These are phyloP conservation scores for Colletotrichum camelliae DNA, from an alignment of 2,329 filamentous ascomycete species.

Conservation along the genomic window DNA sequence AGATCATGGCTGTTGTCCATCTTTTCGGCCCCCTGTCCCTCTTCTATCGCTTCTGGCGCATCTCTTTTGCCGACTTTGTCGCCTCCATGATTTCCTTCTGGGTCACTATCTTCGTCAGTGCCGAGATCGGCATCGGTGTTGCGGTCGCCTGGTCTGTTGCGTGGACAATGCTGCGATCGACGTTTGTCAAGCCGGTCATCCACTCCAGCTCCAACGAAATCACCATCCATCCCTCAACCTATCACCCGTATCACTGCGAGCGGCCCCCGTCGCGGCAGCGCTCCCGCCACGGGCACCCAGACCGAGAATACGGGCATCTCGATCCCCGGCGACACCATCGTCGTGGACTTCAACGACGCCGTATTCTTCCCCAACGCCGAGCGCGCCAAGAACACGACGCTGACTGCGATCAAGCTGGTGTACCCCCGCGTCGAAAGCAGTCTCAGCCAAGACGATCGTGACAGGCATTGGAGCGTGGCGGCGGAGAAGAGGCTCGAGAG, in stretches of 20 bases:
- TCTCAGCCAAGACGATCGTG: constrained; percentile 34
- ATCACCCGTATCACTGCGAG: constrained; percentile 41
- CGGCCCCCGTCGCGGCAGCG: constrained; percentile 28
- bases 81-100: constrained; percentile 69
- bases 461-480: constrained; percentile 61
- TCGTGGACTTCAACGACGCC: constrained; percentile 62
- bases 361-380: constrained; percentile 69
- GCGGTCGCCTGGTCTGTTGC: constrained; percentile 69
- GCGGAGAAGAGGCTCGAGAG: constrained; percentile 51
- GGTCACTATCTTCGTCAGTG: constrained; percentile 66
- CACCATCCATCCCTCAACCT: constrained; percentile 39
- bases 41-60: constrained; percentile 71
- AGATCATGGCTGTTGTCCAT: constrained; percentile 19
- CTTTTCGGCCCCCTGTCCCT: constrained; percentile 33
- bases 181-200: constrained; percentile 17
- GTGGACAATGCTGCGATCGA: constrained; percentile 58
- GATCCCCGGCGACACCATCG: constrained; percentile 54
- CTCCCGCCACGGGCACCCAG: constrained; percentile 32
- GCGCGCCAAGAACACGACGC: constrained; percentile 29
- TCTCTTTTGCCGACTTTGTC: constrained; percentile 69
- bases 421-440: constrained; percentile 31
- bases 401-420: constrained; percentile 51
- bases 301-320: constrained; percentile 15
- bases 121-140: constrained; percentile 63
- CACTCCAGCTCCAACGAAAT: constrained; percentile 5